phyloP scores from a whole-genome alignment of 1,284 basidiomycete species.

The Fomitopsis pinicola region DNA sequence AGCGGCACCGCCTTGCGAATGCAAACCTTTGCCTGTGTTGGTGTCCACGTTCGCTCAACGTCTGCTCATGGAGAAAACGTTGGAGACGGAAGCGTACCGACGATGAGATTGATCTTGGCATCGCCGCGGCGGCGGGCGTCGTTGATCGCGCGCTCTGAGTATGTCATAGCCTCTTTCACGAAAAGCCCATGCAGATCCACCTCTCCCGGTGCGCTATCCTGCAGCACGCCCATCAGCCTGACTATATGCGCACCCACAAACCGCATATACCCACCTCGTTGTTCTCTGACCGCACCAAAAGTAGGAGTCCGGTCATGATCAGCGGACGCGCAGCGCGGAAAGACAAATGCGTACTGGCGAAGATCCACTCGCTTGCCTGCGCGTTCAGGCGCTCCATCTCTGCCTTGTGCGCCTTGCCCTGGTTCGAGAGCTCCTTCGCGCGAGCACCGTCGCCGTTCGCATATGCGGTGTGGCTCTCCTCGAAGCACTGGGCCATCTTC shows the following conservation, averaged over 20 bases:
- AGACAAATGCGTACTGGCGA: conserved; percentile 46
- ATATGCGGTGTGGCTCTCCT: conserved; percentile 68
- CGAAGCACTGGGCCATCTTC: conserved; percentile 67
- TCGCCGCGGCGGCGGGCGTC: conserved; percentile 66
- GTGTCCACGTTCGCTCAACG: not conserved
- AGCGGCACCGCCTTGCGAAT: conserved; percentile 75
- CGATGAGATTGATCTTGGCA: conserved; percentile 78
- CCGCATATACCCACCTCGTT: conserved; percentile 51
- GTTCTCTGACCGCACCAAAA: conserved; percentile 55
- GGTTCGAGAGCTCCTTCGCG: conserved; percentile 80
- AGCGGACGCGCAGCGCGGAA: not conserved
- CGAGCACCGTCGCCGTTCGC: conserved; percentile 65
- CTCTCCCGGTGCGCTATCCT: conserved; percentile 71
- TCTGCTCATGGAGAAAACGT: not conserved
- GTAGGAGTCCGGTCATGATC: not conserved
- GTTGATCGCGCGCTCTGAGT: conserved; percentile 66
- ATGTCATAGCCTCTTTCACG: conserved; percentile 86
- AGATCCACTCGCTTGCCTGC: conserved; percentile 91
- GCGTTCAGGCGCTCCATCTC: conserved; percentile 82
- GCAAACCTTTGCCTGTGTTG: conserved; percentile 61
- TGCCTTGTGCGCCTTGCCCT: conserved; percentile 80
- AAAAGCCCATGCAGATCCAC: conserved; percentile 91
- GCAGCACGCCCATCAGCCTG: not conserved
- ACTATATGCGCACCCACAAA: not conserved
- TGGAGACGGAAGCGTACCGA: conserved; percentile 47